phyloP scores from a whole-genome alignment of 768 basidiomycete genomes.

The Botryobasidium botryosum region DNA sequence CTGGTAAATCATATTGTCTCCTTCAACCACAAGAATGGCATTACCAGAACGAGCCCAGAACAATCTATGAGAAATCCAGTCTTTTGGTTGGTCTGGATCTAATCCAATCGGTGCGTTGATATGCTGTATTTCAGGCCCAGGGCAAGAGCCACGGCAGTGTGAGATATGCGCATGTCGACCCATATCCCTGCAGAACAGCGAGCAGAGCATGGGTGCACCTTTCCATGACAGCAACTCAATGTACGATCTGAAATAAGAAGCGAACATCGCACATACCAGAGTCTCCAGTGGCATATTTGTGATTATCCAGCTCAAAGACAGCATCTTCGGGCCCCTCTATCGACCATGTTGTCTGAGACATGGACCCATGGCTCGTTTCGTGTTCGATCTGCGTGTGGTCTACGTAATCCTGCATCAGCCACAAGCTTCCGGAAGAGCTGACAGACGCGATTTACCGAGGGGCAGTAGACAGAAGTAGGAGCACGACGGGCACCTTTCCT shows the following conservation, averaged over 20 bases:
- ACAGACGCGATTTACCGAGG: conserved; percentile 24
- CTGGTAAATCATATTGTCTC: too few species aligned
- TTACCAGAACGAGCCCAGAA: conserved; percentile 42
- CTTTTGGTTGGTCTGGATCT: conserved; percentile 31
- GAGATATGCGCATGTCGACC: too few species aligned
- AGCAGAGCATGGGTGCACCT: conserved; percentile 52
- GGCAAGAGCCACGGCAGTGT: too few species aligned
- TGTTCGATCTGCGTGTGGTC: conserved; percentile 45
- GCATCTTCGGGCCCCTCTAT: conserved; percentile 35
- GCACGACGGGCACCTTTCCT: conserved; percentile 36
- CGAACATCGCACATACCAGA: conserved; percentile 7
- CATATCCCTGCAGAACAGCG: conserved; percentile 34
- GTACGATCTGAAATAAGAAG: not conserved
- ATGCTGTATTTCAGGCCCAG: conserved; percentile 31
- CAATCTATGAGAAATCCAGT: conserved; percentile 35
- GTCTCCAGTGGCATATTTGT: conserved; percentile 22
- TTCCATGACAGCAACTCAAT: conserved; percentile 28
- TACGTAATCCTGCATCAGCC: conserved; percentile 14
- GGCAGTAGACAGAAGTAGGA: conserved; percentile 43
- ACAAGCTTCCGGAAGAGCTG: not conserved
- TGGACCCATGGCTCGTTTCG: conserved; percentile 46
- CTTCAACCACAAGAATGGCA: too few species aligned
- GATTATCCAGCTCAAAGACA: conserved; percentile 35
- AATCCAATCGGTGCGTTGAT: conserved; percentile 28
- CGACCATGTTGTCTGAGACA: conserved; percentile 41